Base-by-base conservation (phyloP, 306 rosid genomes). In the Lathyrus oleraceus region DNA sequence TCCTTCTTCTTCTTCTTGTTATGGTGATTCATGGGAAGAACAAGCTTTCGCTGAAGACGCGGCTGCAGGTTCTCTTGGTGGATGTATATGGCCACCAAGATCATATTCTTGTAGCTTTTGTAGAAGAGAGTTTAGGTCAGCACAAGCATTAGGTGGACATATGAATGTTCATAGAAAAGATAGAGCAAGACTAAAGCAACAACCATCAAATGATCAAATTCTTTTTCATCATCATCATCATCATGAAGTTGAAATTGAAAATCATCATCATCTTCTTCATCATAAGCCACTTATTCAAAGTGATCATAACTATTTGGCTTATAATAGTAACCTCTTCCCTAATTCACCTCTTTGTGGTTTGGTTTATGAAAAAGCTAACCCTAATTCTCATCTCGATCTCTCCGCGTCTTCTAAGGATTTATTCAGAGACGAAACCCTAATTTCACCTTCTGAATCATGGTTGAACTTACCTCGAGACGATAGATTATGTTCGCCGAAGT, bases 151-250 rank as follows among this genome's bases (percentile, higher is more conserved):
- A 0, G 97, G 98, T 1, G 97, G 98, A 64, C 98, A 93, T 67
- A 93, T 93, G 98, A 93, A 93, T 75, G 97, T 93, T 48, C 98
- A 93, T 73, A 83, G 97, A 67, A 88, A 95, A 15, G 98, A 93
- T 70, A 91, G 91, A 65, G 97, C 98, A 10, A 85, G 91, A 65
- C 78, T 90, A 25, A 90, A 85, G 68, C 91, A 93, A 70, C 84
- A 72, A 72, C 79, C 86, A 30, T 61, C 51, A 52, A 62, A 64
- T 61, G 71, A 54, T 49, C 67, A 78, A 12, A 63, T 63, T 61
- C 78, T 57, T 14, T 28, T 5, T 15, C 53, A 57, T 57, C 63
- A 57, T 57, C 62, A 56, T 11, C 28, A 52, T 54, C 61, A 53
- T 54, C 35, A 54, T 0, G 61, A 23, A 1, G 10, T 54, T 23